phyloP scores from a whole-genome alignment of 257 asterid genomes.

The Primulina huaijiensis region DNA sequence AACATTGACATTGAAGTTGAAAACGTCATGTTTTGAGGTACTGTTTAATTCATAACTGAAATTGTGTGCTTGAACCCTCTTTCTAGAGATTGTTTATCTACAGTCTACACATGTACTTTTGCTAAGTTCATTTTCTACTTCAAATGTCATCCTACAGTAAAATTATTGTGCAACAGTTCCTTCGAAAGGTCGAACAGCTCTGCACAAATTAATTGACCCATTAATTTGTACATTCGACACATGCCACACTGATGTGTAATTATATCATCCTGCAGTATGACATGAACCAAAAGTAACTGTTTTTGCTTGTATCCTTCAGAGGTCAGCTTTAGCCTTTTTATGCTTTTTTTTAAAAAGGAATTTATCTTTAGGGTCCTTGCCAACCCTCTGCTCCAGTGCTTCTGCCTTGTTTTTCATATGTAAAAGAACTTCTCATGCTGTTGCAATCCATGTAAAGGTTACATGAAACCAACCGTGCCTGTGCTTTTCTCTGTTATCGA shows the following conservation, averaged over 20 bases:
- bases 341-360: too few species aligned
- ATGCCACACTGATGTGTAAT: too few species aligned
- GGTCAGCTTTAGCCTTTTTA: too few species aligned
- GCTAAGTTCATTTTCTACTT: not conserved
- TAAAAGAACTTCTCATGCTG: not conserved
- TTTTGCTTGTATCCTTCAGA: not conserved
- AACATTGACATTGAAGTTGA: conserved; percentile 87
- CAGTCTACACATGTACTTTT: not conserved
- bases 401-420: not conserved
- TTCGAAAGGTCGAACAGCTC: too few species aligned
- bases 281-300: too few species aligned
- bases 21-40: conserved; percentile 90
- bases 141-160: not conserved
- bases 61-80: conserved; percentile 10
- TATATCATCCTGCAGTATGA: too few species aligned
- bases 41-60: conserved; percentile 15
- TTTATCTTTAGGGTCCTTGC: too few species aligned
- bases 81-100: conserved; percentile 14
- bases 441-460: not conserved
- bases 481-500: conserved; percentile 6
- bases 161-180: too few species aligned
- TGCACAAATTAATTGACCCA: too few species aligned
- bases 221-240: too few species aligned
- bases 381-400: not conserved
- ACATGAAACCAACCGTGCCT: not conserved